Evolutionary conservation across 2,329 filamentous ascomycete species (phyloP), one percentile per base, ranked within the genome.

Genomic region (Colletotrichum sp.): DNA sequence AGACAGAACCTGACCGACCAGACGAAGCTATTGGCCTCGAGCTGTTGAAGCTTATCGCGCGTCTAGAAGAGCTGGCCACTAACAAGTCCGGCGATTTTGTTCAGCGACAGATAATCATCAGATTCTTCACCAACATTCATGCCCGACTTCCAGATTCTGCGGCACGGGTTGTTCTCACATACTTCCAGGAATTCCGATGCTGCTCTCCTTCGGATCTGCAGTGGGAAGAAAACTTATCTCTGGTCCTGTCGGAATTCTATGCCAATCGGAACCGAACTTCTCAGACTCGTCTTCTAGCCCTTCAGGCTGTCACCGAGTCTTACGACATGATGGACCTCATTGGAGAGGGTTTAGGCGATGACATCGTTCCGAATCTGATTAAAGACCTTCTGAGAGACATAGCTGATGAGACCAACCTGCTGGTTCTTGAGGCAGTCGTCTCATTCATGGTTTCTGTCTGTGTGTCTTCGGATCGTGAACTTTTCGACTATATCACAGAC

Each of bases 141-240:
- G 85, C 86, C 18, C 88, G 91, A 44, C 87, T 95, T 10, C 92
- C 92, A 8, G 92, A 95, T 80, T 89, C 90, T 6, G 90, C 92
- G 10, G 92, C 90, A 3, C 89, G 89, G 63, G 86, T 93, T 13
- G 89, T 95, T 28, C 88, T 95, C 59, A 89, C 92, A 60, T 92
- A 95, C 81, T 94, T 93, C 78, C 89, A 90, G 71, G 91, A 94
- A 69, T 93, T 94, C 78, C 89, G 93, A 62, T 93, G 92, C 79
- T 94, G 94, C 79, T 93, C 93, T 60, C 94, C 94, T 4, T 94
- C 94, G 0, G 93, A 95, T 79, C 84, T 89, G 63, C 87, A 91
- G 44, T 96, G 94, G 94, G 89, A 93, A 77, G 84, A 89, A 4
- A 94, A 95, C 68, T 86, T 94, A 70, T 85, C 86, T 18, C 84